phyloP scores from a whole-genome alignment of 2,329 filamentous ascomycete species.

The Mollisia scopiformis region DNA sequence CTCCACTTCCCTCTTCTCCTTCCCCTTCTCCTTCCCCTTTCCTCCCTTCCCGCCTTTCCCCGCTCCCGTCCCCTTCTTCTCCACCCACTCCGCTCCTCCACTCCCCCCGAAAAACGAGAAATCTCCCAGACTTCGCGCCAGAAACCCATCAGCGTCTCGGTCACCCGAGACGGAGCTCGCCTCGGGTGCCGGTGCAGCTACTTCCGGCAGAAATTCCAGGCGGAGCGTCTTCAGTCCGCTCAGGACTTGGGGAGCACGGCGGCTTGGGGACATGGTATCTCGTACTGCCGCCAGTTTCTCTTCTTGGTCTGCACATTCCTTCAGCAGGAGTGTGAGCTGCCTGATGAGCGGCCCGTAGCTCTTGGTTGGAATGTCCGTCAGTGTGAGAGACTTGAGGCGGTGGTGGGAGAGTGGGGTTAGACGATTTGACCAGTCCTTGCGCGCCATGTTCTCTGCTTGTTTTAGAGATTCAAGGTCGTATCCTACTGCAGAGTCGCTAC shows the following conservation, averaged over 20 bases:
- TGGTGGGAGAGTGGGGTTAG: conserved; percentile 61
- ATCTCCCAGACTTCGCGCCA: conserved; percentile 18
- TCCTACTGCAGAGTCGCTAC: background rate
- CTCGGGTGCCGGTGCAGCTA: background rate
- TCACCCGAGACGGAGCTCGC: conserved; percentile 28
- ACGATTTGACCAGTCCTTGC: background rate
- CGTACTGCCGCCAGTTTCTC: conserved; percentile 40
- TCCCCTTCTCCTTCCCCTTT: background rate
- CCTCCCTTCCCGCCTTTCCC: background rate
- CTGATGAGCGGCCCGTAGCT: conserved; percentile 53
- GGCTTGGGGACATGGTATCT: conserved; percentile 19
- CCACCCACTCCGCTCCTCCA: background rate
- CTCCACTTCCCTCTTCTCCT: background rate
- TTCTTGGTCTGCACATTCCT: conserved; percentile 52
- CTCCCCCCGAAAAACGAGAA: conserved; percentile 33
- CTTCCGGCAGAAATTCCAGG: conserved; percentile 51
- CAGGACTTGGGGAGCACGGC: conserved; percentile 47
- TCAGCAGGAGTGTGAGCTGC: conserved; percentile 52
- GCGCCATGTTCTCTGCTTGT: conserved; percentile 39
- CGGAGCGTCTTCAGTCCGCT: conserved; percentile 55
- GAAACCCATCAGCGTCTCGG: conserved; percentile 30
- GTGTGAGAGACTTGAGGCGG: conserved; percentile 53
- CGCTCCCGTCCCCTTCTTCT: background rate
- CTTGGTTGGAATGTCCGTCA: conserved; percentile 57
- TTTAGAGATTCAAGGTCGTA: conserved; percentile 36